Base-by-base conservation (phyloP, 257 asterid species). In the Scutellaria minor region DNA sequence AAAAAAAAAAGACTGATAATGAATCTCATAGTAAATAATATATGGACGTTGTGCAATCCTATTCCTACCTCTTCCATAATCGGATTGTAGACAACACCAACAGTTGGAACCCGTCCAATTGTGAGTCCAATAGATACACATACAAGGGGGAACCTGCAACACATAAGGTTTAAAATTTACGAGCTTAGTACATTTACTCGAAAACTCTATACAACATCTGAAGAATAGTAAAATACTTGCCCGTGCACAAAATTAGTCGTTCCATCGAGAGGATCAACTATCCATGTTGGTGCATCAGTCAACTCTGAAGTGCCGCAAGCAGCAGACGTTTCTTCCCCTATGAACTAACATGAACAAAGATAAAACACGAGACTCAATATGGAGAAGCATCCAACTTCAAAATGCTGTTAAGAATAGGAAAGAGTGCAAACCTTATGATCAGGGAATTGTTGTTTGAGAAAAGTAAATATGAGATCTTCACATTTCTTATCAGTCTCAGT, bases 271-370 rank as follows among this genome's bases (percentile, higher is more conserved):
- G 99, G 99, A 83, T 94, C 99, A 77, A 91, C 99, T 54, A 94
- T 84, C 99, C 99, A 94, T 67, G 97, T 94, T 37, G 99, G 98
- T 59, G 87, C 96, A 68, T 90, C 94, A 8, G 98, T 95, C 83
- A 95, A 84, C 79, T 80, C 91, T 61, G 87, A 71, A 44, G 46
- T 78, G 11, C 98, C 98, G 73, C 14, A 69, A 66, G 98, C 92
- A 83, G 98, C 97, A 42, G 98, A 88, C 3, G 96, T 95, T 82
- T 95, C 99, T 85, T 95, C 98, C 66, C 99, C 98, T 61, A 95
- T 95, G 85, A 92, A 88, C 98, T 95, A 71, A 65, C 14, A 69
- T 3, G 8, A 69, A 68, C 45, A 74, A 18, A 53, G 20, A 56
- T 1, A 4, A 15, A 45, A 31, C 6, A 51, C 59, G 64, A 71